phyloP scores from a whole-genome alignment of 2,329 filamentous ascomycete species.

The Aspergillus clavatus region DNA sequence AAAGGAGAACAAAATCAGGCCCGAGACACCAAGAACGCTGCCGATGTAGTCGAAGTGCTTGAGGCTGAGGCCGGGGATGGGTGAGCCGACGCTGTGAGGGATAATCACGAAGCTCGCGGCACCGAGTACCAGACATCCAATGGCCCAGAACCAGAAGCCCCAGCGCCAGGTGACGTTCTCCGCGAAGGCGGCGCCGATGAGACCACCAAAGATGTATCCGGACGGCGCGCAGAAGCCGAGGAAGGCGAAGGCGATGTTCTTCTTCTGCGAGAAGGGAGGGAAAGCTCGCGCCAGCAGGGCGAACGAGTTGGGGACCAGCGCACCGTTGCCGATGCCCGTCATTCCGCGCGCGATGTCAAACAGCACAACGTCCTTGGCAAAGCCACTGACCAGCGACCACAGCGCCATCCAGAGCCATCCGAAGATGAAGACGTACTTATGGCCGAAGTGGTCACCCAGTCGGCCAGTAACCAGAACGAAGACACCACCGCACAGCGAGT shows the following conservation, averaged over 20 bases:
- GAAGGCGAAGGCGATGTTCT: constrained; percentile 44
- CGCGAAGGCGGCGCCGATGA: constrained; percentile 38
- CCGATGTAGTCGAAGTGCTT: constrained; percentile 41
- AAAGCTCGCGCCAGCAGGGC: constrained; percentile 43
- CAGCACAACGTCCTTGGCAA: constrained; percentile 29
- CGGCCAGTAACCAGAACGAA: constrained; percentile 49
- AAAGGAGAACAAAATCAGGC: constrained; percentile 44
- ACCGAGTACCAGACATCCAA: constrained; percentile 36
- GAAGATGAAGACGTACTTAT: constrained; percentile 46
- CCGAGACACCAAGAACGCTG: constrained; percentile 44
- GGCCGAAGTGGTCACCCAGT: constrained; percentile 48
- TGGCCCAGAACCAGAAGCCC: constrained; percentile 45
- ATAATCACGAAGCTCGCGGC: constrained; percentile 34
- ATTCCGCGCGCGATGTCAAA: constrained; percentile 26
- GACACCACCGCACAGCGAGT: constrained; percentile 47
- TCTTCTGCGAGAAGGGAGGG: constrained; percentile 32
- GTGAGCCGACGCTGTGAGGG: constrained; percentile 24
- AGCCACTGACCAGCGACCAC: constrained; percentile 45
- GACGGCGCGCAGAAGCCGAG: constrained; percentile 44
- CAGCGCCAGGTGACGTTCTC: constrained; percentile 49
- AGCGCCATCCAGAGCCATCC: constrained; percentile 49
- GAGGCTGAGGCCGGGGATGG: constrained; percentile 16
- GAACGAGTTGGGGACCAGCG: constrained; percentile 44
- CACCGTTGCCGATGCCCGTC: constrained; percentile 43
- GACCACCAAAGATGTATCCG: constrained; percentile 36